These are phyloP conservation scores for Nicotiana otophora DNA, from an alignment of 257 asterid species.

Conservation along the genomic window DNA sequence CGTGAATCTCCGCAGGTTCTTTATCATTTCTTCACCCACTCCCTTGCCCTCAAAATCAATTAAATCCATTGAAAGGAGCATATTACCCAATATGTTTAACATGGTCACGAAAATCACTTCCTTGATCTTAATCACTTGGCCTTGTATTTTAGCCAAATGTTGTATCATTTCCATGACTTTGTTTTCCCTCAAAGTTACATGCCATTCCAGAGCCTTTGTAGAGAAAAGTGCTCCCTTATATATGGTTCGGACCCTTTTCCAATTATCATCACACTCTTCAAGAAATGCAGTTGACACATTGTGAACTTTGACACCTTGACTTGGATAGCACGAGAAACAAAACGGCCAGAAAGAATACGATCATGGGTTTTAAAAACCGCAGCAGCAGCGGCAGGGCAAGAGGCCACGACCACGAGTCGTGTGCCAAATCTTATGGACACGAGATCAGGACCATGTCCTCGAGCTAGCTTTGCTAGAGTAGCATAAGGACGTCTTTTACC, in stretches of 20 bases:
- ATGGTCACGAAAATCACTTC: neutral
- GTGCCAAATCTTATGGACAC: no score
- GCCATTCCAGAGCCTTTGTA: neutral
- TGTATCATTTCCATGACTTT: neutral
- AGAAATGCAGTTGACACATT: neutral
- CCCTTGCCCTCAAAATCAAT: neutral
- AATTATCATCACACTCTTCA: neutral
- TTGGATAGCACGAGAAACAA: neutral
- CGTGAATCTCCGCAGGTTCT: neutral
- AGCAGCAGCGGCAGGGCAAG: no score
- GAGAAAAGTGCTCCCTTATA: neutral
- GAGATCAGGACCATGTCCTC: no score
- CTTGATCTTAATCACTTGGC: neutral
- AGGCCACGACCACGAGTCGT: no score
- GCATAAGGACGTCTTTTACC: no score
- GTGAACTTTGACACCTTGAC: neutral
- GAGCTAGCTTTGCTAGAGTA: no score
- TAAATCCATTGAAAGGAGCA: neutral
- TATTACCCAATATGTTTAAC: neutral
- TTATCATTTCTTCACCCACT: neutral
- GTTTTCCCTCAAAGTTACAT: neutral
- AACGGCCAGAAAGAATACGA: neutral
- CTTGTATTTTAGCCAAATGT: neutral
- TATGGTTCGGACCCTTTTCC: neutral
- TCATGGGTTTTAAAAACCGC: neutral